A percentile compares a stretch with the other conserved stretches of the same genome.
Evolutionary conservation across 2,329 filamentous ascomycete species (phyloP).

Genomic region (Apiospora aurea): DNA sequence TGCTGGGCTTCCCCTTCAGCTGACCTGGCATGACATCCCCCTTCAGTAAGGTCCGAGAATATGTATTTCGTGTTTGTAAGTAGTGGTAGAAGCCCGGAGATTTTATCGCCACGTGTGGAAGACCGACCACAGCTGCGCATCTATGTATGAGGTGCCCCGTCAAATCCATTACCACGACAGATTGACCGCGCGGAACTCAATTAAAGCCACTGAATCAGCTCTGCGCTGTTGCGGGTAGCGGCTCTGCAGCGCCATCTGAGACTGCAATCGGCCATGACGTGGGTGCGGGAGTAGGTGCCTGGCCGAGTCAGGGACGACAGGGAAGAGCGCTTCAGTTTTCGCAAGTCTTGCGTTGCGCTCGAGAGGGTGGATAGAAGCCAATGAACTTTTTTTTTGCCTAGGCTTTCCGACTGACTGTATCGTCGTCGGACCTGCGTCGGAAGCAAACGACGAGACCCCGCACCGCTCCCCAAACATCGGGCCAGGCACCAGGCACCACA

Average conservation of each 20-base stretch:
- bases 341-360: not conserved
- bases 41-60: not conserved
- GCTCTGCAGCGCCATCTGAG: not conserved
- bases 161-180: not conserved
- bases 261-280: not conserved
- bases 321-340: not conserved
- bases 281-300: not conserved
- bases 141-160: not conserved
- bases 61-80: not conserved
- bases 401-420: not conserved
- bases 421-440: not conserved
- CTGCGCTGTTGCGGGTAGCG: not conserved
- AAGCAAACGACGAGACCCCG: constrained; percentile 7
- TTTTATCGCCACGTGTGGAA: not conserved
- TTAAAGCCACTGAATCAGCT: not conserved
- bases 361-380: not conserved
- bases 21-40: too few relatives aligned
- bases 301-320: not conserved
- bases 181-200: not conserved
- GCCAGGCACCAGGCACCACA: constrained; percentile 15
- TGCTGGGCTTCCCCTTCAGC: not conserved
- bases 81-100: not conserved
- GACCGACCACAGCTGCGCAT: not conserved
- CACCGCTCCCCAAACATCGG: constrained; percentile 10
- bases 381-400: not conserved